phyloP scores from a whole-genome alignment of 179 eudicot species.

The Drosera spatulata region DNA sequence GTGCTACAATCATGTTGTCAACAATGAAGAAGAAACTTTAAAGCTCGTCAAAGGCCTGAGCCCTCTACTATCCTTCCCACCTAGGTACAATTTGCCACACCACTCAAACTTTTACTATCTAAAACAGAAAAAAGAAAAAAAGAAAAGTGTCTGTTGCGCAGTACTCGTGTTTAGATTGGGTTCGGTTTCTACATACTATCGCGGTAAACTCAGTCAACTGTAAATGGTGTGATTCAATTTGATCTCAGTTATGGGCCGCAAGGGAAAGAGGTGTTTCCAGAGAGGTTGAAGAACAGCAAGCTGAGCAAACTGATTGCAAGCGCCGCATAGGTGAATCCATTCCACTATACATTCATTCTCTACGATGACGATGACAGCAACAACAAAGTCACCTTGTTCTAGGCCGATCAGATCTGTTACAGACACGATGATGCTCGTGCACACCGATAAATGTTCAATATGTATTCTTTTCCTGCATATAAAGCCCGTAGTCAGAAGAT shows the following conservation, averaged over 20 bases:
- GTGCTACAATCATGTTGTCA: constrained; percentile 49
- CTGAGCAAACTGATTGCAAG: constrained; percentile 25
- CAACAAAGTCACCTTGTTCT: too few species aligned
- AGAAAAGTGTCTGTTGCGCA: too few species aligned
- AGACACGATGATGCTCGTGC: too few species aligned
- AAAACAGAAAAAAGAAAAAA: too few species aligned
- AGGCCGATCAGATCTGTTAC: too few species aligned
- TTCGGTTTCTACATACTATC: neutral
- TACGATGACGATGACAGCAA: too few species aligned
- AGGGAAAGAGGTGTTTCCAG: constrained; percentile 20
- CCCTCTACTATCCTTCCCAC: constrained; percentile 27
- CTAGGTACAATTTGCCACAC: constrained; percentile 9
- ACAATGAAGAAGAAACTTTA: constrained; percentile 27
- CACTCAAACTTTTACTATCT: neutral
- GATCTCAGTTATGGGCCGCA: constrained; percentile 18
- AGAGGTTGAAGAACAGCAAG: constrained; percentile 30
- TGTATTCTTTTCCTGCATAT: too few species aligned
- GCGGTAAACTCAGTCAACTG: too few species aligned
- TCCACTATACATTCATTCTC: too few species aligned
- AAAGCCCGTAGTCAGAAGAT: too few species aligned
- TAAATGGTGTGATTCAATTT: neutral
- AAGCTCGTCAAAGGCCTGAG: constrained; percentile 23
- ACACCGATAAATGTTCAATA: too few species aligned
- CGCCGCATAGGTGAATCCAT: constrained; percentile 6
- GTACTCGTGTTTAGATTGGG: neutral